Base-by-base conservation (phyloP, 306 rosid species). In the Quercus mongolica region DNA sequence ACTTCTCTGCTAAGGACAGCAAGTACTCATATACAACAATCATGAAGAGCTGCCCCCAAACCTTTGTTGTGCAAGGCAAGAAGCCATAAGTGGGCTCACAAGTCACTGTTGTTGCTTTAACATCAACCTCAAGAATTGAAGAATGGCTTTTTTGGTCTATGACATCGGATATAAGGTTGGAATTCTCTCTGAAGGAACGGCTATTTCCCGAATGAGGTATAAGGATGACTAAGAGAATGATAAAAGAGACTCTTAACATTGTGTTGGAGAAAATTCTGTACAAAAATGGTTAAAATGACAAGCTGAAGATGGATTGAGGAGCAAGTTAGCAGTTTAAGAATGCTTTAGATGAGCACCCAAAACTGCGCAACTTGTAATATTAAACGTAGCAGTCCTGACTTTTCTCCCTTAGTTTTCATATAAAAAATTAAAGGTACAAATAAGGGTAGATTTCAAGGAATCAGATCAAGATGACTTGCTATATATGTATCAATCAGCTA, bases 71-170 rank as follows among this genome's bases (percentile, higher is more conserved):
- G 70, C 88, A 85, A 38, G 88, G 88, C 81, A 85, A 68, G 78
- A 85, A 85, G 44, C 77, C 84, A 58, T 69, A 82, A 26, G 30
- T 28, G 61, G 88, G 79, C 75, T 76, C 86, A n/a, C 88, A 85
- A 12, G 79, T 85, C 64, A 85, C 84, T 25, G 84, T 72, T 38
- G 73, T 75, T 59, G 81, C 71, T 59, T 52, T 35, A 2, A 79
- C 67, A 62, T 35, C n/a, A 33, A 17, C n/a, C 18, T 23, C 44
- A 10, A 51, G 12, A 44, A 44, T 54, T 28, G 75, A 14, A 63
- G 56, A 28, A 49, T 41, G 78, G 38, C 64, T 46, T 11, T 1
- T 55, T 23, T 41, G 26, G 35, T 62, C 33, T 4, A 49, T 9
- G 20, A 65, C 61, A 61, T 68, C 76, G 18, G 82, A 83, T 49